Evolutionary conservation across 108 stramenopile genomes (phyloP).

Genomic region (Tribonema minus): DNA sequence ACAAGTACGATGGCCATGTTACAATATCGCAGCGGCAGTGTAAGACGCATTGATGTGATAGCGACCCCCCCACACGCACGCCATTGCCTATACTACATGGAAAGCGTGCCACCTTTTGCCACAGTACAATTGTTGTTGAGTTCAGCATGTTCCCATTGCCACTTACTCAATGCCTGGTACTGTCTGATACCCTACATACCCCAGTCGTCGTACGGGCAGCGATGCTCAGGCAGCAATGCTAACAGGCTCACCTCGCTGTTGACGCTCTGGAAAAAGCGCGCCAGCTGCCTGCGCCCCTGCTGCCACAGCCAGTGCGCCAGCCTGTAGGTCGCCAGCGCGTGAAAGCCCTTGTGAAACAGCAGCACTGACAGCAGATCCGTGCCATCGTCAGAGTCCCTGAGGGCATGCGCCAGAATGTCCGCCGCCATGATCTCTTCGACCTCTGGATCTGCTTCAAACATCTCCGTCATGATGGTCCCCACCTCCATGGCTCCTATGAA

Average conservation of each 20-base stretch:
- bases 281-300: conserved; percentile 39
- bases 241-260: conserved; percentile 34
- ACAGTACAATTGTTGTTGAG: background rate
- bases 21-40: too few relatives aligned
- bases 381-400: conserved; percentile 15
- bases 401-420: conserved; percentile 32
- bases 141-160: background rate
- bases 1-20: too few relatives aligned
- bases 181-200: background rate
- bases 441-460: conserved; percentile 29
- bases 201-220: background rate
- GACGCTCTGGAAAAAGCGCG: conserved; percentile 73
- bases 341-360: conserved; percentile 52
- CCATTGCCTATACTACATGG: background rate
- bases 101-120: background rate
- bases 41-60: too few relatives aligned
- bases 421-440: conserved; percentile 5
- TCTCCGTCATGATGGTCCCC: conserved; percentile 2
- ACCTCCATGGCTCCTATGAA: conserved; percentile 29
- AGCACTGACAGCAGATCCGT: conserved; percentile 34
- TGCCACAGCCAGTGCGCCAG: conserved; percentile 44
- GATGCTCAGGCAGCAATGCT: background rate
- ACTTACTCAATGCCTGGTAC: background rate
- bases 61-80: background rate
- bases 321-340: conserved; percentile 47